Base-by-base conservation (phyloP, 768 basidiomycete genomes). In the Termitomyces sp. region DNA sequence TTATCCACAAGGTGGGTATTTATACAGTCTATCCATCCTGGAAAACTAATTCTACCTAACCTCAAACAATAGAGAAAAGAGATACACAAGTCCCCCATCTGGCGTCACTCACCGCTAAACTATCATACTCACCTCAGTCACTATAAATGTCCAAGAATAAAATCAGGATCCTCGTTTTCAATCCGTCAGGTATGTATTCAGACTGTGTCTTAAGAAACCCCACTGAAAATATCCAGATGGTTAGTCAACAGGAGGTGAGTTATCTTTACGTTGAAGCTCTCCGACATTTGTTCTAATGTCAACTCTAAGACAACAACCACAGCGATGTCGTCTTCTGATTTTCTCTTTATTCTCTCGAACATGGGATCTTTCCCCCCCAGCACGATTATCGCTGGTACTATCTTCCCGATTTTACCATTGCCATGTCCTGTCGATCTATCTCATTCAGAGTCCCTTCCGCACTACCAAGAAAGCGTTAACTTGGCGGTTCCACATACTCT, bases 401-500 rank as follows among this genome's bases (percentile, higher is more conserved):
- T 10, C 42, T 42, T 9, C 4, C 20, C 8, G n/a, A 20, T 9
- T 42, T 10, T 10, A 20, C n/a, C 42, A 3, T 1, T 20, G n/a
- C 42, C n/a, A 20, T 42, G 10, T 20, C 8, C n/a, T 10, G 8
- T 42, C n/a, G 40, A 42, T 7, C 40, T 8, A 4, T 42, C 13
- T 20, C 9, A 20, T 14, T 42, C 42, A 30, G 62, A 40, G 6
- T 18, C 38, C 7, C 16, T 40, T n/a, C 38, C 38, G 16, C 12
- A 40, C 6, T 0, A 40, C 38, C 18, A n/a, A 40, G 18, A 68
- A 62, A 64, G 66, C 45, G 43, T 57, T 77, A 85, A 60, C 84
- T 90, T 88, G 89, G 82, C 53, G 10, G 30, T 87, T 69, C 66
- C 54, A 38, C 65, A 63, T 56, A 60, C 61, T n/a, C 58, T 68